A percentile compares a stretch with the other conserved stretches of the same genome.
Conservation (phyloP, 345 rosid genomes). For the Ricinus communis region DNA sequence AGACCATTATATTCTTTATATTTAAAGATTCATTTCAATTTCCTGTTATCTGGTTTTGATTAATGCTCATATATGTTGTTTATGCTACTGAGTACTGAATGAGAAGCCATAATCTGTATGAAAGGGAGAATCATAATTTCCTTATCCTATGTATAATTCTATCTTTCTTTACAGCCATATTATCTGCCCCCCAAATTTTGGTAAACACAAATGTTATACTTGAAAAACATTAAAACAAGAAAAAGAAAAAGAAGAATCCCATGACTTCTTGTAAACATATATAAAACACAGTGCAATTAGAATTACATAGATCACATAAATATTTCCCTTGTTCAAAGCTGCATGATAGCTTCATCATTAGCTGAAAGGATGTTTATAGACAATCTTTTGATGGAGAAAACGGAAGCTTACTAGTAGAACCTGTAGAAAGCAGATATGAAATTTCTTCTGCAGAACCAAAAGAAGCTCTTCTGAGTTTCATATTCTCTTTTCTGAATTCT, state of each 20-base stretch:
- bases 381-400: not conserved
- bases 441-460: constrained; percentile 58
- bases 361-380: not conserved
- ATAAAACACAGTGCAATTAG: not conserved
- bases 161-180: not conserved
- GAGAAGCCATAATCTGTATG: not conserved
- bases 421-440: constrained; percentile 43
- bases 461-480: constrained; percentile 56
- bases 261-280: not conserved
- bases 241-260: not conserved
- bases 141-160: too few relatives aligned
- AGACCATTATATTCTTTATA: not conserved
- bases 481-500: constrained; percentile 37
- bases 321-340: not conserved
- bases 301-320: not conserved
- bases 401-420: constrained; percentile 45
- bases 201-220: not conserved
- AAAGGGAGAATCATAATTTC: not conserved
- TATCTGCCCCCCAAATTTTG: too few relatives aligned
- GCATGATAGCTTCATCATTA: not conserved
- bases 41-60: not conserved
- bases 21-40: not conserved
- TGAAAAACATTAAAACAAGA: too few relatives aligned
- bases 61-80: too few relatives aligned
- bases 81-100: not conserved